phyloP scores from a whole-genome alignment of 257 asterid species.

The Lycium ferocissimum region DNA sequence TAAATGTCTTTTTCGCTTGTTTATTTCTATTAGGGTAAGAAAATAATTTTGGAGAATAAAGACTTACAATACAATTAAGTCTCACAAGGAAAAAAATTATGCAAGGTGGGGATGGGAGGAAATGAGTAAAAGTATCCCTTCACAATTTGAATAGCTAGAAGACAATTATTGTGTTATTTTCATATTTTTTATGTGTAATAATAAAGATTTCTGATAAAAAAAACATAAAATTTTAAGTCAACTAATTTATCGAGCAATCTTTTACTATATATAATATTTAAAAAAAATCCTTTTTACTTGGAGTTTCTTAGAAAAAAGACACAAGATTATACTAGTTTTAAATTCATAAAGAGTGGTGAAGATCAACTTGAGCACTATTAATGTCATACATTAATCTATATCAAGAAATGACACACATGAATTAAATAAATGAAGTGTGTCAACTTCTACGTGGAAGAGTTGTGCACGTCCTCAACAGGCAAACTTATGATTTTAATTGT shows the following conservation, averaged over 20 bases:
- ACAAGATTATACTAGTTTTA: background rate
- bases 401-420: background rate
- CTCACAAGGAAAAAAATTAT: background rate
- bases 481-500: background rate
- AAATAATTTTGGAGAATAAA: background rate
- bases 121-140: too few relatives aligned
- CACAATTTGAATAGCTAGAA: background rate
- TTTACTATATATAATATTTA: background rate
- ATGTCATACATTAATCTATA: background rate
- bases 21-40: background rate
- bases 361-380: constrained; percentile 29
- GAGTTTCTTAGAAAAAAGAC: background rate
- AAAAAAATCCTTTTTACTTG: background rate
- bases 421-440: constrained; percentile 15
- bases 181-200: too few relatives aligned
- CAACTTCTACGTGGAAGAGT: constrained; percentile 24
- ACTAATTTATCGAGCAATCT: background rate
- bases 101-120: too few relatives aligned
- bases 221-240: background rate
- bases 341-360: constrained; percentile 27
- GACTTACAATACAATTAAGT: background rate
- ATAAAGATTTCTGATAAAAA: too few relatives aligned
- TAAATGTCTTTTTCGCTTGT: background rate
- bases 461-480: constrained; percentile 13
- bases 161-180: too few relatives aligned